Percentiles rank a stretch among this genome's conserved stretches.
phyloP scores from a whole-genome alignment of 2,329 filamentous ascomycete species.

The Monosporascus sp. region DNA sequence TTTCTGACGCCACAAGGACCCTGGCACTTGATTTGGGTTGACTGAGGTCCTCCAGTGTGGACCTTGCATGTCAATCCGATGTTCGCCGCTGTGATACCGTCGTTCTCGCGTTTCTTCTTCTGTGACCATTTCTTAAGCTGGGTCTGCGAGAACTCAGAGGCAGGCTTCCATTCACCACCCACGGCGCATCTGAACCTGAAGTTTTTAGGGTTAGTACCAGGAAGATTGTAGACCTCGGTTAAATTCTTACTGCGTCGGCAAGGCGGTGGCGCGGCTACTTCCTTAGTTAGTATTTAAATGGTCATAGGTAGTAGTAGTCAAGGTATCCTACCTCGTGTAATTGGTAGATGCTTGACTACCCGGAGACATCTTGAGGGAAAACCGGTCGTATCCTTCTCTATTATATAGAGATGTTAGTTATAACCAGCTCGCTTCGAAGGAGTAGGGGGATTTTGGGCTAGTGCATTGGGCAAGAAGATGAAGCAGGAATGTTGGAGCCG shows the following conservation, averaged over 20 bases:
- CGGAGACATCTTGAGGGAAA: too few relatives aligned
- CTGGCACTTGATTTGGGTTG: conserved; percentile 17
- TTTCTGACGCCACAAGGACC: conserved; percentile 27
- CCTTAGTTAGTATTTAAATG: conserved; percentile 1
- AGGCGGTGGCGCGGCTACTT: conserved; percentile 2
- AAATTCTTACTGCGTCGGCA: conserved; percentile 13
- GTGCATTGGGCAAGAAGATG: too few relatives aligned
- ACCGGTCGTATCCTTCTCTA: too few relatives aligned
- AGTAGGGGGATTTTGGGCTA: too few relatives aligned
- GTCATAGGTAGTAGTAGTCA: neutral
- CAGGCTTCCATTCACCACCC: conserved; percentile 24
- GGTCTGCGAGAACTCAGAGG: conserved; percentile 22
- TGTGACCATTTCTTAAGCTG: conserved; percentile 22
- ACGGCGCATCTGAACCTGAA: conserved; percentile 24
- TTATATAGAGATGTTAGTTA: too few relatives aligned
- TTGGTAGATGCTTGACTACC: too few relatives aligned
- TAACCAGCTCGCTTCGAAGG: too few relatives aligned
- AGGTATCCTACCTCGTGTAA: neutral
- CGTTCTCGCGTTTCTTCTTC: conserved; percentile 5
- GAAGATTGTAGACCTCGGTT: neutral
- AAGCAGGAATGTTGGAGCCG: too few relatives aligned
- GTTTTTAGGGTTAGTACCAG: conserved; percentile 5
- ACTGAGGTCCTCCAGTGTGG: conserved; percentile 14
- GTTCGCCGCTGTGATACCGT: conserved; percentile 11
- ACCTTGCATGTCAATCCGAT: conserved; percentile 23